These are phyloP conservation scores for Glutinoglossum americanum DNA, from an alignment of 495 filamentous ascomycete species.

Conservation along the genomic window DNA sequence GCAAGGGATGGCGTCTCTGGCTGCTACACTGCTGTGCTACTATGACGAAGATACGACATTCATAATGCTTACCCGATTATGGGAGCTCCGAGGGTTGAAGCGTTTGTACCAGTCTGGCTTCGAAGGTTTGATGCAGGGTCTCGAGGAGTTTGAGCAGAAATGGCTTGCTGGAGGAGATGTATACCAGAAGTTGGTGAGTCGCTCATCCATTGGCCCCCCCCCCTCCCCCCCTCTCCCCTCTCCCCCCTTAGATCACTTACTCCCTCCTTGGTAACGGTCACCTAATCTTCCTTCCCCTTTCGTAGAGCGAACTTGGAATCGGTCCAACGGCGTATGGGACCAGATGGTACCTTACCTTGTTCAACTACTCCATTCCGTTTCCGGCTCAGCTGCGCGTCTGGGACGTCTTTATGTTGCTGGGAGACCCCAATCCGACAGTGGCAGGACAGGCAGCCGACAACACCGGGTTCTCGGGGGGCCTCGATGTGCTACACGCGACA, in stretches of 20 bases:
- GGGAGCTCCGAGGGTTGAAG: constrained; percentile 72
- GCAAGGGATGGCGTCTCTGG: constrained; percentile 90
- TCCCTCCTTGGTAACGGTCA: neutral
- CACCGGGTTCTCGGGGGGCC: constrained; percentile 36
- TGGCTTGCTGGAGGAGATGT: constrained; percentile 69
- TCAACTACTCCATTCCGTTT: constrained; percentile 94
- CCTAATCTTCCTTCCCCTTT: neutral
- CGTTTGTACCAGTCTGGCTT: constrained; percentile 71
- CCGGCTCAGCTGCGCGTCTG: constrained; percentile 92
- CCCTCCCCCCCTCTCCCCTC: too few relatives aligned
- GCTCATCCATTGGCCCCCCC: neutral
- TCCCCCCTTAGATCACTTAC: too few relatives aligned
- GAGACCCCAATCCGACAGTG: constrained; percentile 28
- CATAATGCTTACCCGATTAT: constrained; percentile 83
- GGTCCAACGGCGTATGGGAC: constrained; percentile 83
- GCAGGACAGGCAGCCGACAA: neutral
- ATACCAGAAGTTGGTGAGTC: constrained; percentile 53
- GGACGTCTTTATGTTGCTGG: constrained; percentile 97
- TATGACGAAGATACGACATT: constrained; percentile 90
- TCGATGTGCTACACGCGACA: constrained; percentile 82
- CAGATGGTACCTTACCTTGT: constrained; percentile 91
- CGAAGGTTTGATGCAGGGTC: constrained; percentile 63
- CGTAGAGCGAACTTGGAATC: constrained; percentile 55
- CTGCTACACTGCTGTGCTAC: constrained; percentile 85
- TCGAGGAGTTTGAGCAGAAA: constrained; percentile 68